Evolutionary conservation across 257 asterid genomes (phyloP).

Genomic region (Cynanchum wilfordii): DNA sequence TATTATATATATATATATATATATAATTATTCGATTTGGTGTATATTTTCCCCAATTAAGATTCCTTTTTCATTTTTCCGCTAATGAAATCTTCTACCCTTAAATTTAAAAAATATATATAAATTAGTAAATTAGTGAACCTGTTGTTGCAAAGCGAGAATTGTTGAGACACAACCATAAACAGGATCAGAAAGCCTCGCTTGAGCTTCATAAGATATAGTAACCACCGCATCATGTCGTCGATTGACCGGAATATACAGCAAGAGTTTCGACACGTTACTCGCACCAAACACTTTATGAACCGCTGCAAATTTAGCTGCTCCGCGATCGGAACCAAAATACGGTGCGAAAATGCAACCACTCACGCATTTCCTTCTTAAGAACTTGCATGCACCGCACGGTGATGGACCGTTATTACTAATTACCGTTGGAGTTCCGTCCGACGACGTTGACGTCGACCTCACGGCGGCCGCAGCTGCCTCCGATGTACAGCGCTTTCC

Average conservation of each 20-base stretch:
- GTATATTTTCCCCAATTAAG: no score
- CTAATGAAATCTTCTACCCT: no score
- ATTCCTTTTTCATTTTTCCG: no score
- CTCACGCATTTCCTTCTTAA: conserved; percentile 75
- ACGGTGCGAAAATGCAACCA: conserved; percentile 87
- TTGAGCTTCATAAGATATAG: conserved; percentile 84
- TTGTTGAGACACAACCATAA: conserved; percentile 79
- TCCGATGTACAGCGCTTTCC: conserved; percentile 26
- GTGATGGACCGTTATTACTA: conserved; percentile 46
- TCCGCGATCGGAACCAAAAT: conserved; percentile 78
- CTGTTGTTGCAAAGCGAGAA: conserved; percentile 80
- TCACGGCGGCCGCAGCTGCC: not conserved
- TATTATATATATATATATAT: no score
- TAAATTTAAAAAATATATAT: no score
- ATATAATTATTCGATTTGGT: no score
- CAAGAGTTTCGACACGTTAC: conserved; percentile 77
- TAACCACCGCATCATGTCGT: conserved; percentile 70
- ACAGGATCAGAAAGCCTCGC: conserved; percentile 87
- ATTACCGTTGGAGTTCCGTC: not conserved
- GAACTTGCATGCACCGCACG: conserved; percentile 95
- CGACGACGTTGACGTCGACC: not conserved
- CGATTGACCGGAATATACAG: conserved; percentile 59
- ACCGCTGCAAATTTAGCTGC: conserved; percentile 88
- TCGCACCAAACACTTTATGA: conserved; percentile 89
- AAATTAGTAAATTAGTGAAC: conserved; percentile 22